Conservation (phyloP, 2,329 filamentous ascomycete species). For the Calonectria honghensis region DNA sequence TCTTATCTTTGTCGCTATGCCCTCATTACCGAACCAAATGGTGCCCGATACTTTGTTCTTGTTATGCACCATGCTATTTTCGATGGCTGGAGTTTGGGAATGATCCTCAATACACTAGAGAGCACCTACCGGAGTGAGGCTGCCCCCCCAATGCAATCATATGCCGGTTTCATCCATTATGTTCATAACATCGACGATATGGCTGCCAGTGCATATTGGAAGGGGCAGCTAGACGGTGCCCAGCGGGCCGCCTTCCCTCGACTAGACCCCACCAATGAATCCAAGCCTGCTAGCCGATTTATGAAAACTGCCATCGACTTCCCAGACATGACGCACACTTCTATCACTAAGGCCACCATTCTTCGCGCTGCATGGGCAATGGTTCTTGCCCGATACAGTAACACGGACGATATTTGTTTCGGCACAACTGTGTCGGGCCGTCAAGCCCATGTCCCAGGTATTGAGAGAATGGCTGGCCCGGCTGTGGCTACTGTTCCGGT, state of each 20-base stretch:
- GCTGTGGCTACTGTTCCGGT: constrained; percentile 59
- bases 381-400: constrained; percentile 23
- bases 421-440: constrained; percentile 21
- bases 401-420: constrained; percentile 25
- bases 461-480: constrained; percentile 50
- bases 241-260: constrained; percentile 24
- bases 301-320: constrained; percentile 15
- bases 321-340: constrained; percentile 4
- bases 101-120: constrained; percentile 6
- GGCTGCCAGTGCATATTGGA: constrained; percentile 16
- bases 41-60: constrained; percentile 27
- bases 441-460: constrained; percentile 43
- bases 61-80: constrained; percentile 51
- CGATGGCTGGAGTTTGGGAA: constrained; percentile 50
- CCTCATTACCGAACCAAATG: constrained; percentile 6
- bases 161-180: constrained; percentile 21
- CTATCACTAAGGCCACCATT: constrained; percentile 18
- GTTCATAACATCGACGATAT: not conserved
- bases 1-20: constrained; percentile 21
- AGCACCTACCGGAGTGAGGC: not conserved
- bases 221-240: constrained; percentile 15
- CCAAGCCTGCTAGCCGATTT: constrained; percentile 7
- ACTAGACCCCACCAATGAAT: not conserved
- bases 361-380: constrained; percentile 26
- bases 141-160: not conserved